phyloP scores from a whole-genome alignment of 768 basidiomycete genomes.

The Tulasnella sp. region DNA sequence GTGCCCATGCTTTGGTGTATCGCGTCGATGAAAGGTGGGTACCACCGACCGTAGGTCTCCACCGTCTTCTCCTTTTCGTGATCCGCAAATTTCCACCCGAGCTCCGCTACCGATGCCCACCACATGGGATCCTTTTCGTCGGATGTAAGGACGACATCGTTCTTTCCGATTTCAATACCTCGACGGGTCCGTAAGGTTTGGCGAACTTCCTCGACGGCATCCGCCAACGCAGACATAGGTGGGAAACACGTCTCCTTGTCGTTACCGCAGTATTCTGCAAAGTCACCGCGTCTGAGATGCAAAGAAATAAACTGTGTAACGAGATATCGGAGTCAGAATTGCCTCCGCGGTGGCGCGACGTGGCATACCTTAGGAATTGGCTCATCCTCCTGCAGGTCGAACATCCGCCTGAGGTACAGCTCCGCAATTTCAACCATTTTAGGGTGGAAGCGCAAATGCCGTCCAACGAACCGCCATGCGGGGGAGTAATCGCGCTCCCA shows the following conservation, averaged over 20 bases:
- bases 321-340: background rate
- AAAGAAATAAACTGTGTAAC: constrained; percentile 5
- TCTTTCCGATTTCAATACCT: background rate
- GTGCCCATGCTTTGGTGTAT: constrained; percentile 52
- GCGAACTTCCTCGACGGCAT: background rate
- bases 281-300: background rate
- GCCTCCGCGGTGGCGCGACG: background rate
- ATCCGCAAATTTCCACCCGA: constrained; percentile 8
- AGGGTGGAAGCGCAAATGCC: background rate
- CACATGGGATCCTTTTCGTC: constrained; percentile 13
- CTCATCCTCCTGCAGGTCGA: background rate
- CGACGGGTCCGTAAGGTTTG: background rate
- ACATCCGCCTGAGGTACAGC: constrained; percentile 7
- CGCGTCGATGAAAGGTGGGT: constrained; percentile 58
- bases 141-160: constrained; percentile 6
- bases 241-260: background rate
- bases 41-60: constrained; percentile 30
- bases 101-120: constrained; percentile 8
- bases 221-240: background rate
- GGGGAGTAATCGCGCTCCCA: constrained; percentile 14
- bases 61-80: background rate
- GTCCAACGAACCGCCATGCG: constrained; percentile 12
- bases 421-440: constrained; percentile 1
- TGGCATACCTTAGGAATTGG: background rate
- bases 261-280: constrained; percentile 2